phyloP scores from a whole-genome alignment of 257 asterid species.

The Thymus quinquecostatus region DNA sequence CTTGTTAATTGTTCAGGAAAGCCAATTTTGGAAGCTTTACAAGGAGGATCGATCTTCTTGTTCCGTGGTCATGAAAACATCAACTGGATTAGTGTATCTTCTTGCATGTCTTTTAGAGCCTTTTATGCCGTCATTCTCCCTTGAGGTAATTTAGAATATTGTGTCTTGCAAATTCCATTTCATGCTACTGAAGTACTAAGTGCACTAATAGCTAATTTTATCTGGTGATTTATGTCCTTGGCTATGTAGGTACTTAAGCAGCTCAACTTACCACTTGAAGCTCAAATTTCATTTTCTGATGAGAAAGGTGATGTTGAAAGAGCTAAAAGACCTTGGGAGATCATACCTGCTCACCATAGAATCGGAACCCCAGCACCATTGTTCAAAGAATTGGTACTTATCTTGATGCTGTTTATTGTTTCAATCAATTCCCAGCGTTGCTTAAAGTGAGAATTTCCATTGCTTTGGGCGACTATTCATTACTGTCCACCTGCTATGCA shows the following conservation, averaged over 20 bases:
- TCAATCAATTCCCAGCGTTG: constrained; percentile 7
- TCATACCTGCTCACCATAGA: constrained; percentile 80
- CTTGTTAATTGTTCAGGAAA: constrained; percentile 54
- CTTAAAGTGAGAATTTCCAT: constrained; percentile 12
- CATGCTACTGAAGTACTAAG: constrained; percentile 9
- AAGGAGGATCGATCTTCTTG: constrained; percentile 77
- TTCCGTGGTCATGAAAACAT: constrained; percentile 82
- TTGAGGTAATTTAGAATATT: constrained; percentile 57
- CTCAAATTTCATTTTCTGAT: constrained; percentile 68
- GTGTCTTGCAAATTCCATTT: neutral
- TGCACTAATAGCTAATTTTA: constrained; percentile 1
- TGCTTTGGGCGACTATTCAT: constrained; percentile 28
- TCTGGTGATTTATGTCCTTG: constrained; percentile 22
- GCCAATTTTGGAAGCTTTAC: constrained; percentile 97
- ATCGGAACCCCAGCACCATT: constrained; percentile 87
- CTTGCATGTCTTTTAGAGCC: constrained; percentile 94
- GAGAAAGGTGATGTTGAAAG: constrained; percentile 70
- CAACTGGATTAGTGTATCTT: constrained; percentile 88
- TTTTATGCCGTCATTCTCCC: constrained; percentile 88
- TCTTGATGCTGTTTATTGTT: constrained; percentile 9
- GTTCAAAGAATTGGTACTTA: constrained; percentile 79
- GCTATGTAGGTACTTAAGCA: constrained; percentile 80
- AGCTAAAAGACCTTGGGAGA: constrained; percentile 84
- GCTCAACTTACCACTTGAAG: constrained; percentile 75
- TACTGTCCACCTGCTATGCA: constrained; percentile 43